These are phyloP conservation scores for Sphaceloma murrayae DNA, from an alignment of 2,329 filamentous ascomycete genomes.

Conservation along the genomic window DNA sequence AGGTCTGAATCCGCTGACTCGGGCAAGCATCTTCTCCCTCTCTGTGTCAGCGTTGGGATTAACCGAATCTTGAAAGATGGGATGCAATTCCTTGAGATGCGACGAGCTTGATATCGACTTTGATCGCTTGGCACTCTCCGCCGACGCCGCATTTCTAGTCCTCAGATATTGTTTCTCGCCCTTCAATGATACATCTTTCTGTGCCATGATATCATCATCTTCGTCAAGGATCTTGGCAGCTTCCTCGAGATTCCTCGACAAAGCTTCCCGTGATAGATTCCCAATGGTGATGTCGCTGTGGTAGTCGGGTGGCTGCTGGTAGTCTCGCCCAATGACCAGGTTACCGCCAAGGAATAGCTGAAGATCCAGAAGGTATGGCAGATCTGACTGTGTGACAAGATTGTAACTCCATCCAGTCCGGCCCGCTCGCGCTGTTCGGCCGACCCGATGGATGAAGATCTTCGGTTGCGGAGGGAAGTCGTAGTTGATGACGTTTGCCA, in stretches of 20 bases:
- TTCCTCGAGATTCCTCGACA: conserved; percentile 74
- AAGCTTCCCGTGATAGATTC: conserved; percentile 57
- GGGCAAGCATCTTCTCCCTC: conserved; percentile 75
- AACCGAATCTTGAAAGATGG: conserved; percentile 58
- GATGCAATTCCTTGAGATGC: conserved; percentile 65
- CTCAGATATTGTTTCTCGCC: conserved; percentile 88
- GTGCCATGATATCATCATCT: conserved; percentile 59
- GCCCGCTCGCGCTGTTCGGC: conserved; percentile 88
- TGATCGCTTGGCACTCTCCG: conserved; percentile 78
- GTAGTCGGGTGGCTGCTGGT: conserved; percentile 55
- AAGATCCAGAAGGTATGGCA: conserved; percentile 84
- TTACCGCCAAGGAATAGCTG: conserved; percentile 88
- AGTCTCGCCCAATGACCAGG: conserved; percentile 63
- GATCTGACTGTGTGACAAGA: conserved; percentile 75
- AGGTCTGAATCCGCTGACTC: conserved; percentile 80
- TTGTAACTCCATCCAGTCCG: conserved; percentile 92
- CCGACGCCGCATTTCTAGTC: conserved; percentile 81
- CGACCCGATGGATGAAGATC: conserved; percentile 91
- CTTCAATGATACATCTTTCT: conserved; percentile 68
- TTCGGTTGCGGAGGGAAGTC: conserved; percentile 96
- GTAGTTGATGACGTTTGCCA: conserved; percentile 97
- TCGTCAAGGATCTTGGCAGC: conserved; percentile 69
- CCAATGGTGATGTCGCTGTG: conserved; percentile 79
- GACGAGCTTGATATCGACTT: conserved; percentile 64
- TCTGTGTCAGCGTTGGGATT: conserved; percentile 58